phyloP scores from a whole-genome alignment of 78 protist genomes.

The Polysphondylium violaceum region DNA sequence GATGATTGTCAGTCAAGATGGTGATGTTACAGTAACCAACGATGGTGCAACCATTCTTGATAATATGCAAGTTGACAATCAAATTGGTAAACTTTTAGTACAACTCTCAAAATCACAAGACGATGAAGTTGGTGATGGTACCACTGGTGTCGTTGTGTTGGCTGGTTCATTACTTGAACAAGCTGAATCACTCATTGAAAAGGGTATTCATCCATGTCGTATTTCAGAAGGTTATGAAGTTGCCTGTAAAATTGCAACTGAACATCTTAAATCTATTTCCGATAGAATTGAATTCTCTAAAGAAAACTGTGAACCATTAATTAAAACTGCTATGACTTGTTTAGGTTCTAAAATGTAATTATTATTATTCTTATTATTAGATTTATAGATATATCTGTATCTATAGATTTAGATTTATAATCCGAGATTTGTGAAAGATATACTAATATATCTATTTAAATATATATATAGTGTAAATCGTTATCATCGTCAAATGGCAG shows the following conservation, averaged over 20 bases:
- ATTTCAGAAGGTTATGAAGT: conserved; percentile 74
- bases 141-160: conserved; percentile 99
- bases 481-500: conserved; percentile 93
- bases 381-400: background rate
- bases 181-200: conserved; percentile 95
- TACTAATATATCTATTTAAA: background rate
- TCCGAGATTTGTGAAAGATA: background rate
- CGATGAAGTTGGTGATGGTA: conserved; percentile 99
- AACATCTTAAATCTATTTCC: conserved; percentile 83
- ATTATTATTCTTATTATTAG: background rate
- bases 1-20: conserved; percentile 97
- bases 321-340: conserved; percentile 96
- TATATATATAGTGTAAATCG: conserved; percentile 87
- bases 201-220: conserved; percentile 98
- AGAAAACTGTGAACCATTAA: conserved; percentile 86
- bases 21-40: conserved; percentile 98
- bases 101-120: conserved; percentile 99
- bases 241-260: conserved; percentile 88
- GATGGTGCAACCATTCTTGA: conserved; percentile 99
- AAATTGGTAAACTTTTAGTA: conserved; percentile 98
- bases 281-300: conserved; percentile 76
- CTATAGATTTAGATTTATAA: too few species aligned
- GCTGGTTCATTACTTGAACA: conserved; percentile 99
- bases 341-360: conserved; percentile 96
- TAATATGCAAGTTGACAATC: conserved; percentile 95